phyloP scores from a whole-genome alignment of 306 rosid species.

The Prunus dulcis region DNA sequence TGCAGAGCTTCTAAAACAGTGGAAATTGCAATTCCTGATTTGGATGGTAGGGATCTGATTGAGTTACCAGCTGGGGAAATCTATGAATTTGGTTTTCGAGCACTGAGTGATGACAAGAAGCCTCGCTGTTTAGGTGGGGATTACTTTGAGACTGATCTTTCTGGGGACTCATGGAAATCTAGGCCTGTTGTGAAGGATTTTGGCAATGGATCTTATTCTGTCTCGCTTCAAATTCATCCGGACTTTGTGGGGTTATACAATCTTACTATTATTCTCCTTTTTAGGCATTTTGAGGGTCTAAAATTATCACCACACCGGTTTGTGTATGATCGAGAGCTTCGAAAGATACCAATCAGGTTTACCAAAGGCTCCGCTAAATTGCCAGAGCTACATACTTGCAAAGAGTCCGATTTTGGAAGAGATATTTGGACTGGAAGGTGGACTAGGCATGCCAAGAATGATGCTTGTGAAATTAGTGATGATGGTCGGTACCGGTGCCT shows the following conservation, averaged over 20 bases:
- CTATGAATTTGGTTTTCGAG: constrained; percentile 64
- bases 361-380: constrained; percentile 36
- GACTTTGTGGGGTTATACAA: constrained; percentile 64
- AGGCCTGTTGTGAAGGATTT: constrained; percentile 81
- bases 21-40: constrained; percentile 52
- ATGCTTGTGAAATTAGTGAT: constrained; percentile 50
- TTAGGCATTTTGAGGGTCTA: constrained; percentile 75
- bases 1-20: constrained; percentile 63
- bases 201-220: constrained; percentile 67
- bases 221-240: constrained; percentile 77
- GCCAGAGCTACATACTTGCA: constrained; percentile 50
- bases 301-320: constrained; percentile 62
- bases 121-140: constrained; percentile 90
- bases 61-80: constrained; percentile 67
- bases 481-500: constrained; percentile 81
- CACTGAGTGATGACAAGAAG: constrained; percentile 60
- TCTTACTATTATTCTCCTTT: constrained; percentile 62
- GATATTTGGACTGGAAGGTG: constrained; percentile 86
- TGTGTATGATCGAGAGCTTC: constrained; percentile 44
- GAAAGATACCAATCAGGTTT: constrained; percentile 53
- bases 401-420: constrained; percentile 57
- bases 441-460: constrained; percentile 84
- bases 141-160: constrained; percentile 83
- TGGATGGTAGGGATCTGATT: constrained; percentile 42
- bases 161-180: constrained; percentile 87